Base-by-base conservation (phyloP, 2,329 filamentous ascomycete genomes). In the Sporothrix sp. region DNA sequence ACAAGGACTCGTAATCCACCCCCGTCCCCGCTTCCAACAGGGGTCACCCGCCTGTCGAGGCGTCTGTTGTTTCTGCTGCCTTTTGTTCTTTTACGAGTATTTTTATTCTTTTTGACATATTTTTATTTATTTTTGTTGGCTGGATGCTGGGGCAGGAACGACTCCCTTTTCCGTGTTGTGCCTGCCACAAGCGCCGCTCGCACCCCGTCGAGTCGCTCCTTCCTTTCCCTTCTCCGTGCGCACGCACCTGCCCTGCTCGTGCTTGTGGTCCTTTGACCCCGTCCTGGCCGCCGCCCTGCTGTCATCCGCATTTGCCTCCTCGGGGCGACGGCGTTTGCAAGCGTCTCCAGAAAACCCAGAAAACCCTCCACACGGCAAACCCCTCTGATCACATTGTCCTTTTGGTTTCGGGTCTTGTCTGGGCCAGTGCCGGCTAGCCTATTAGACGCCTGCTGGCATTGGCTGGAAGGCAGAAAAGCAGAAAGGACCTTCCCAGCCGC, bases 11-110 rank as follows among this genome's bases (percentile, higher is more conserved):
- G 54, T 54, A 56, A 52, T 52, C 51, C 54, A 52, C n/a, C n/a
- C n/a, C n/a, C n/a, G n/a, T n/a, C n/a, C 52, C 54, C 51, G 54
- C 51, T 48, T 33, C 43, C 49, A 52, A 50, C 54, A 54, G 52
- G 54, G 54, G 52, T 54, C 51, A 52, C 45, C 45, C 25, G 35
- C 23, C n/a, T 18, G 18, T 8, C 5, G 27, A 23, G 28, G 46
- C 21, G 35, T 33, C 32, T 11, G 32, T n/a, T 33, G 32, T 11
- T 11, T 36, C 33, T 7, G 11, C 32, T 36, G 33, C 14, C n/a
- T 36, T 9, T 16, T 7, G 33, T 16, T 4, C n/a, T 18, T 14
- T n/a, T n/a, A n/a, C n/a, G n/a, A n/a, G n/a, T n/a, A n/a, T n/a
- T n/a, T n/a, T n/a, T n/a, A n/a, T n/a, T n/a, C n/a, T n/a, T n/a